phyloP scores from a whole-genome alignment of 2,329 filamentous ascomycete species.

The Arthrobotrys sinensis region DNA sequence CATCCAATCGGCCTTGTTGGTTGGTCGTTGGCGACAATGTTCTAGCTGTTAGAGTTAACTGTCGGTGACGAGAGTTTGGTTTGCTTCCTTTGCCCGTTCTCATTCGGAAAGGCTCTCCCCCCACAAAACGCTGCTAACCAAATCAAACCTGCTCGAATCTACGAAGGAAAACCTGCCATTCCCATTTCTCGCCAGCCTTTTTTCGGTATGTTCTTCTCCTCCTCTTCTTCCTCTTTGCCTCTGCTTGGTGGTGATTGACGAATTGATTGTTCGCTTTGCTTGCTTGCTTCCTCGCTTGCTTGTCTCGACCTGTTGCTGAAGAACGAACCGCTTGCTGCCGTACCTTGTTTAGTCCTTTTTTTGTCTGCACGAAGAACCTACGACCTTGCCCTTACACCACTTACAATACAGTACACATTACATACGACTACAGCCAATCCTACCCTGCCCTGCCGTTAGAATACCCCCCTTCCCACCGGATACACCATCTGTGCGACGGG shows the following conservation, averaged over 20 bases:
- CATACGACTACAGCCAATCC: conserved; percentile 2
- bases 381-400: conserved; percentile 1
- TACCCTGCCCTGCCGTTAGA: conserved; percentile 24
- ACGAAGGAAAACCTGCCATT: conserved; percentile 39
- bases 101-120: conserved; percentile 37
- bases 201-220: background rate
- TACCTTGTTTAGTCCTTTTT: background rate
- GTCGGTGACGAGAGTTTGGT: conserved; percentile 13
- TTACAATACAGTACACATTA: background rate
- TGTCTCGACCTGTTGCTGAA: too few species aligned
- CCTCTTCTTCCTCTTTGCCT: background rate
- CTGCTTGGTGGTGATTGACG: conserved; percentile 7
- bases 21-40: too few species aligned
- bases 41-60: conserved; percentile 6
- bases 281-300: background rate
- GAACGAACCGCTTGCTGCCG: background rate
- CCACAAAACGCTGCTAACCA: conserved; percentile 43
- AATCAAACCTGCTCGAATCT: conserved; percentile 57
- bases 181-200: conserved; percentile 12
- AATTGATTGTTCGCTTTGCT: conserved; percentile 1
- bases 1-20: background rate
- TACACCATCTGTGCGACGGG: conserved; percentile 46
- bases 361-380: background rate
- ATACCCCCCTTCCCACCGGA: conserved; percentile 7
- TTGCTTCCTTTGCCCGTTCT: conserved; percentile 15